These are phyloP conservation scores for Purpureocillium lavendulum DNA, from an alignment of 2,329 filamentous ascomycete genomes.

Conservation along the genomic window DNA sequence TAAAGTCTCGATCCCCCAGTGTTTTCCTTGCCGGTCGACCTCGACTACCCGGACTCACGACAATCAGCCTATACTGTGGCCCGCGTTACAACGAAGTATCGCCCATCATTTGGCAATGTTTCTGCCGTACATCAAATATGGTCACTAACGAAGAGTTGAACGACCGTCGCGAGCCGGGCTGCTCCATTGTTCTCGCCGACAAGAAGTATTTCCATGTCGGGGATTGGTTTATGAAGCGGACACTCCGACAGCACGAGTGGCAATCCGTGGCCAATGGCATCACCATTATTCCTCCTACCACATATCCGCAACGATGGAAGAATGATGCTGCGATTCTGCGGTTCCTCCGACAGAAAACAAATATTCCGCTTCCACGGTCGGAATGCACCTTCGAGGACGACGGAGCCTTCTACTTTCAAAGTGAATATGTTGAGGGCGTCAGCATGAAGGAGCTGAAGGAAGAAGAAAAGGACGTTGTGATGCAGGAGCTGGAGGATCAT, in stretches of 20 bases:
- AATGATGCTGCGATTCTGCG: constrained; percentile 5
- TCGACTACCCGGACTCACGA: no score
- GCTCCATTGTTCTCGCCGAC: constrained; percentile 5
- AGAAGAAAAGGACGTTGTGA: constrained; percentile 3
- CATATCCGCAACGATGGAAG: constrained; percentile 7
- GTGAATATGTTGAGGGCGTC: constrained; percentile 3
- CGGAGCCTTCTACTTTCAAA: constrained; percentile 5
- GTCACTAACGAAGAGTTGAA: constrained; percentile 7
- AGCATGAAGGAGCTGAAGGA: constrained; percentile 2
- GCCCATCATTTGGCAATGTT: no score
- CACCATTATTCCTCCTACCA: constrained; percentile 2
- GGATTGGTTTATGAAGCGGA: constrained; percentile 6
- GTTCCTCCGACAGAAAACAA: constrained; percentile 5
- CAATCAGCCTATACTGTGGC: no score
- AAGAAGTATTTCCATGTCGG: constrained; percentile 7
- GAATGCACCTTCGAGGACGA: constrained; percentile 8
- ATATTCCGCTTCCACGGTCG: constrained; percentile 5
- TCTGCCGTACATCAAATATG: not conserved
- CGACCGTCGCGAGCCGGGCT: constrained; percentile 5
- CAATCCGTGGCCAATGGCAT: not conserved
- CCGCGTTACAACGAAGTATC: no score
- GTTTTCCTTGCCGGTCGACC: no score
- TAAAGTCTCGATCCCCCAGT: no score
- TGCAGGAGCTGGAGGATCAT: constrained; percentile 1
- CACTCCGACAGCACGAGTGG: constrained; percentile 5